phyloP scores from a whole-genome alignment of 176 grass and related monocot species.

The Carex pumila region DNA sequence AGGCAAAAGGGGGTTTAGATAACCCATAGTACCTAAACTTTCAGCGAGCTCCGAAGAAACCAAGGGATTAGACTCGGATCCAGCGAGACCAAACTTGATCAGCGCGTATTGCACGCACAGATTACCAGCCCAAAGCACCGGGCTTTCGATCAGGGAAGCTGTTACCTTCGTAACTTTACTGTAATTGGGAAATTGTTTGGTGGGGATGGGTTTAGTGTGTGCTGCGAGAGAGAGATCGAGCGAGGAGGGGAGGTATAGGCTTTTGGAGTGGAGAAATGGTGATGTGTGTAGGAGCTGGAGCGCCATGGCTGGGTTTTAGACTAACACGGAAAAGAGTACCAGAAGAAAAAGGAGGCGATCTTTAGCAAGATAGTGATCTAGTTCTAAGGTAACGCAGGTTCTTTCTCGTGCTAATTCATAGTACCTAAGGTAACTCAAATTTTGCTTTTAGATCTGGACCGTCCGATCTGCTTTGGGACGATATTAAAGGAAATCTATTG shows the following conservation, averaged over 20 bases:
- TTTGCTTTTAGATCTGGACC: too few species aligned
- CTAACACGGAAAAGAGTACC: not conserved
- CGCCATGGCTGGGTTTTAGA: conserved; percentile 19
- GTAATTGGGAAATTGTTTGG: not conserved
- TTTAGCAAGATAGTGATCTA: not conserved
- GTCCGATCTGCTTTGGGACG: too few species aligned
- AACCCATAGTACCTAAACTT: not conserved
- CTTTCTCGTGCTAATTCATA: not conserved
- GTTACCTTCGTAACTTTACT: conserved; percentile 31
- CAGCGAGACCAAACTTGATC: conserved; percentile 65
- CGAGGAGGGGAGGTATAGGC: conserved; percentile 39
- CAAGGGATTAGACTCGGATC: conserved; percentile 73
- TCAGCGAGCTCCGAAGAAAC: conserved; percentile 31
- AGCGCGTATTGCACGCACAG: conserved; percentile 90
- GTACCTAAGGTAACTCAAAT: too few species aligned
- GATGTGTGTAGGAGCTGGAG: conserved; percentile 33
- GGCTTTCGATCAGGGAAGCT: conserved; percentile 69
- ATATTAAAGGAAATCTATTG: too few species aligned
- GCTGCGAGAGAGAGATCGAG: conserved; percentile 16
- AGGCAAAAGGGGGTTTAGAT: not conserved
- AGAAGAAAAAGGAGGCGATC: not conserved
- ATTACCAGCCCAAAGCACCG: conserved; percentile 73
- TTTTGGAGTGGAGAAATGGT: conserved; percentile 21
- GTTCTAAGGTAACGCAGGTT: not conserved
- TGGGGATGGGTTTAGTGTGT: conserved; percentile 12